These are phyloP conservation scores for Candida golubevii DNA, from an alignment of 805 yeast genomes.

Conservation along the genomic window DNA sequence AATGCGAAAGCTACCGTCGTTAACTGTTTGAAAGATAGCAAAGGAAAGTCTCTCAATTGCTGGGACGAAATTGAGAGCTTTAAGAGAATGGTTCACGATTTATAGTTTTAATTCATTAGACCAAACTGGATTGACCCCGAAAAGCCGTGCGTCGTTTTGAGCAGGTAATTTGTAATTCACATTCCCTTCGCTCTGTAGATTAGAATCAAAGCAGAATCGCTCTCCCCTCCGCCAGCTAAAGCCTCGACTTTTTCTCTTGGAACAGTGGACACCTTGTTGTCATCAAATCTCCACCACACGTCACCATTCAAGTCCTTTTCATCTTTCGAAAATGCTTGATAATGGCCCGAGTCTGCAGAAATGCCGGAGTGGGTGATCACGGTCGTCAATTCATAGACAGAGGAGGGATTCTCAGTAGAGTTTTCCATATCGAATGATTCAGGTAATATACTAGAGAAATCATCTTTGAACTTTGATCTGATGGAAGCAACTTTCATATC, in stretches of 20 bases:
- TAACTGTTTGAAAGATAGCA: constrained; percentile 57
- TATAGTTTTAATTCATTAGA: constrained; percentile 19
- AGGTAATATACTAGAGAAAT: constrained; percentile 42
- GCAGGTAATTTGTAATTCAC: constrained; percentile 4
- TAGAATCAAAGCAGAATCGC: constrained; percentile 89
- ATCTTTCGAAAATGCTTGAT: constrained; percentile 84
- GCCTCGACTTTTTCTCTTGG: constrained; percentile 76
- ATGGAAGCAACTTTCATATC: constrained; percentile 45
- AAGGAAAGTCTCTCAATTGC: constrained; percentile 69
- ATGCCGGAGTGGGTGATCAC: constrained; percentile 93
- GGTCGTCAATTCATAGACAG: constrained; percentile 77
- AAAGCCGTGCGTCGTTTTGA: not conserved
- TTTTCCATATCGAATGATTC: constrained; percentile 22
- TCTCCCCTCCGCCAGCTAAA: constrained; percentile 96
- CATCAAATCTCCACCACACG: constrained; percentile 93
- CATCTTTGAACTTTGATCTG: constrained; percentile 48
- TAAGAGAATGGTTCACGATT: constrained; percentile 51
- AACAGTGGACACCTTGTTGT: constrained; percentile 79
- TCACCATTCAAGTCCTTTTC: constrained; percentile 58
- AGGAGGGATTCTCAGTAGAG: constrained; percentile 77
- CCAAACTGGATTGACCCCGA: not conserved
- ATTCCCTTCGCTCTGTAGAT: constrained; percentile 80
- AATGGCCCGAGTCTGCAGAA: constrained; percentile 95
- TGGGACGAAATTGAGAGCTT: constrained; percentile 76
- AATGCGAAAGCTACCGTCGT: constrained; percentile 48